A percentile compares a stretch with the other conserved stretches of the same genome.
Evolutionary conservation across 257 asterid genomes (phyloP).

Genomic region (Phtheirospermum japonicum): DNA sequence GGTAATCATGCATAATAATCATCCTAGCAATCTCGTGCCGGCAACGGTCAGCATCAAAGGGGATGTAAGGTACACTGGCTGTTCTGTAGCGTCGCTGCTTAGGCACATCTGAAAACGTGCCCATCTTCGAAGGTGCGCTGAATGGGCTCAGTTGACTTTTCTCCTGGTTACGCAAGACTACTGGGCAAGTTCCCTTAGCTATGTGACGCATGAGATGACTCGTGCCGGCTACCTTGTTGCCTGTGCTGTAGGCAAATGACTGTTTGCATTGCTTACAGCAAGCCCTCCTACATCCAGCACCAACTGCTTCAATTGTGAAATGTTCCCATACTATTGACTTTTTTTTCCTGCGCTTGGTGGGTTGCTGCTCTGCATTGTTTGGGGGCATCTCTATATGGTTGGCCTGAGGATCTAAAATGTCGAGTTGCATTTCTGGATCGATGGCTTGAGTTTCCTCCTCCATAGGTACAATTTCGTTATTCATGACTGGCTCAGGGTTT

Average conservation of each 20-base stretch:
- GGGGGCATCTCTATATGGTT: constrained; percentile 38
- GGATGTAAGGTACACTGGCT: constrained; percentile 46
- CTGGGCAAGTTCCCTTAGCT: constrained; percentile 88
- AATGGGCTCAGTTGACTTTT: constrained; percentile 47
- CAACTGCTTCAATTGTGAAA: constrained; percentile 78
- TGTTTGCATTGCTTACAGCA: constrained; percentile 97
- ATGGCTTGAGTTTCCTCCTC: constrained; percentile 53
- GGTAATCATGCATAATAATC: constrained; percentile 96
- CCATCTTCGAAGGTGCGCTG: constrained; percentile 72
- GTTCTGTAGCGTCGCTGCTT: constrained; percentile 64
- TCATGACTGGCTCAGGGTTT: constrained; percentile 30
- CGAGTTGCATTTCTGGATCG: constrained; percentile 48
- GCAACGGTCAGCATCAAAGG: constrained; percentile 83
- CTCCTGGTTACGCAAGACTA: constrained; percentile 64
- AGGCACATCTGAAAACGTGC: constrained; percentile 52
- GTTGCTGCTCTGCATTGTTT: constrained; percentile 34
- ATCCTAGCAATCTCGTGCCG: constrained; percentile 81
- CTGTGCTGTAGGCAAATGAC: constrained; percentile 95
- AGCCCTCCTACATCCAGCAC: constrained; percentile 79
- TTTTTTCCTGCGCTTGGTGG: constrained; percentile 74
- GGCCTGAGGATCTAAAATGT: constrained; percentile 35
- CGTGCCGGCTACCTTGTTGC: constrained; percentile 93
- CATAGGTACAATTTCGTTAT: constrained; percentile 52
- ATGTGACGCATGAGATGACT: constrained; percentile 99
- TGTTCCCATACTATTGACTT: constrained; percentile 97